Percentiles rank a stretch among this genome's conserved stretches.
Evolutionary conservation across 2,329 filamentous ascomycete genomes (phyloP).

Genomic region (Colletotrichum truncatum): DNA sequence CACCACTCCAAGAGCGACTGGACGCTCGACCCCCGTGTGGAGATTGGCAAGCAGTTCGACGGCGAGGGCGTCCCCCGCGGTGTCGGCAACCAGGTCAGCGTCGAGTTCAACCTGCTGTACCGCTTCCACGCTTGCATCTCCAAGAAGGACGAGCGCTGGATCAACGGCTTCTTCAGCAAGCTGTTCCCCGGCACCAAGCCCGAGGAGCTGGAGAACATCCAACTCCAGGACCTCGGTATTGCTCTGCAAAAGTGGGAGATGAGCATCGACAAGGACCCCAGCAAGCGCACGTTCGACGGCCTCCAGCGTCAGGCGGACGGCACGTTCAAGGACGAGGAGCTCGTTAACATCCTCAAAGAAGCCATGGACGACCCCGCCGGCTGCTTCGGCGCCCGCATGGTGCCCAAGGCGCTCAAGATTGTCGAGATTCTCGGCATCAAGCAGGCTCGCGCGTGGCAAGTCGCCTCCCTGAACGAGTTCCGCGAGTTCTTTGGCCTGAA

Average conservation of each 20-base stretch:
- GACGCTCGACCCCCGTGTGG: slow-evolving; percentile 71
- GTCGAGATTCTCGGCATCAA: slow-evolving; percentile 72
- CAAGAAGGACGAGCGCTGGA: slow-evolving; percentile 69
- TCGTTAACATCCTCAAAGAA: slow-evolving; percentile 63
- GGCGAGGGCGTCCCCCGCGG: slow-evolving; percentile 60
- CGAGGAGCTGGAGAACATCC: slow-evolving; percentile 44
- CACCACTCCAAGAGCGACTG: slow-evolving; percentile 67
- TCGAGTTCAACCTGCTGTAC: slow-evolving; percentile 75
- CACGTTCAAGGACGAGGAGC: slow-evolving; percentile 64
- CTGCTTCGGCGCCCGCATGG: slow-evolving; percentile 66
- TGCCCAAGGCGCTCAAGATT: slow-evolving; percentile 65
- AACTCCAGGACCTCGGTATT: slow-evolving; percentile 45
- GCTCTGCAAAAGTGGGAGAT: slow-evolving; percentile 44
- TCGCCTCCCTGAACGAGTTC: slow-evolving; percentile 72
- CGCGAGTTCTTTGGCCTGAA: slow-evolving; percentile 69
- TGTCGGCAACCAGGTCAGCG: slow-evolving; percentile 72
- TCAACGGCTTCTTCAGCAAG: slow-evolving; percentile 60
- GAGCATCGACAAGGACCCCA: slow-evolving; percentile 51
- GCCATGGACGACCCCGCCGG: slow-evolving; percentile 70
- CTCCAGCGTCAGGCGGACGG: slow-evolving; percentile 59
- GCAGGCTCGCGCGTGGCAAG: slow-evolving; percentile 69
- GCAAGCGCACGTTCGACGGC: slow-evolving; percentile 56
- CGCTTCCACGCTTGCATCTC: slow-evolving; percentile 72
- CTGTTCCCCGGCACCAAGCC: slow-evolving; percentile 46
- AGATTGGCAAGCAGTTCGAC: slow-evolving; percentile 58